phyloP scores from a whole-genome alignment of 2,329 filamentous ascomycete genomes.

The Sclerotinia glacialis region DNA sequence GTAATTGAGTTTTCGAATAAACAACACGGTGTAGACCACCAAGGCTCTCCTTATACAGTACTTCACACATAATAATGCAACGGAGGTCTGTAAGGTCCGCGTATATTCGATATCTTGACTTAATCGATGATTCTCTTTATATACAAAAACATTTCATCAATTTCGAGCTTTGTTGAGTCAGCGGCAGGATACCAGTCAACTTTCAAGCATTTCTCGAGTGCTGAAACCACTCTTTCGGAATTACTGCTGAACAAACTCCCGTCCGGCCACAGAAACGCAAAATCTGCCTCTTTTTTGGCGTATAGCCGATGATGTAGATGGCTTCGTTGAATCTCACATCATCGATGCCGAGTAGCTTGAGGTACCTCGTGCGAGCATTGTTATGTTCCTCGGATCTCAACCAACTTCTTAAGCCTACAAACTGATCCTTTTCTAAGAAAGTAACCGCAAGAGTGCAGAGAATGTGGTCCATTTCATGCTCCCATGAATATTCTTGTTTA shows the following conservation, averaged over 20 bases:
- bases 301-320: not conserved
- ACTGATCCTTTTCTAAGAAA: not conserved
- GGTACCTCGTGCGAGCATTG: not conserved
- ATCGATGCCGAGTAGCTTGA: too few relatives aligned
- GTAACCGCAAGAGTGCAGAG: not conserved
- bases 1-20: not conserved
- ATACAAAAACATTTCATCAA: not conserved
- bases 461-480: not conserved
- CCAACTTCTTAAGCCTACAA: not conserved
- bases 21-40: not conserved
- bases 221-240: not conserved
- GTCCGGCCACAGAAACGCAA: not conserved
- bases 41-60: not conserved
- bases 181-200: not conserved
- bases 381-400: not conserved
- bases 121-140: too few relatives aligned
- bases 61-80: slow-evolving; percentile 1
- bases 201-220: not conserved
- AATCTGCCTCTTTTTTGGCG: not conserved
- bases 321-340: not conserved
- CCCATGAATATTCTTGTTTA: not conserved
- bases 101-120: not conserved
- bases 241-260: not conserved
- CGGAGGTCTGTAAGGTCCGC: not conserved
- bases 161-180: not conserved